A percentile compares a stretch with the other conserved stretches of the same genome.
phyloP scores from a whole-genome alignment of 192 early-diverging fungal genomes.

The Lunasporangiospora selenospora region DNA sequence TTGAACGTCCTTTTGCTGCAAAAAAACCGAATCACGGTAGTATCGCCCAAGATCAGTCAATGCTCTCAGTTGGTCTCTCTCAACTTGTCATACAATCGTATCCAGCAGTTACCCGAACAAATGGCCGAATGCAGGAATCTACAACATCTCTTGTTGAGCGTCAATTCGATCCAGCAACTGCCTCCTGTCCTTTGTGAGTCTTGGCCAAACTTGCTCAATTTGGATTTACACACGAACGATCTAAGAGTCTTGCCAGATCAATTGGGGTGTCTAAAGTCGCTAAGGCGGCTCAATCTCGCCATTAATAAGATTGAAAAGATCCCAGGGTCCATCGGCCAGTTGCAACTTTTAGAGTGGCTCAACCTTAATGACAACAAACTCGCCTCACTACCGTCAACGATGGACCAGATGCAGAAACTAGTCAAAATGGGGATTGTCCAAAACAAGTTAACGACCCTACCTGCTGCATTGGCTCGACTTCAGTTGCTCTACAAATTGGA shows the following conservation, averaged over 20 bases:
- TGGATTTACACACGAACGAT: constrained; percentile 57
- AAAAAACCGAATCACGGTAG: constrained; percentile 47
- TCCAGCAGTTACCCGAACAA: constrained; percentile 37
- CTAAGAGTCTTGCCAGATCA: constrained; percentile 17
- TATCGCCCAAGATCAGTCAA: constrained; percentile 23
- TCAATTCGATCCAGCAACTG: constrained; percentile 41
- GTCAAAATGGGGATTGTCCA: constrained; percentile 58
- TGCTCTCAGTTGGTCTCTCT: constrained; percentile 38
- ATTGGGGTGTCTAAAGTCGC: constrained; percentile 19
- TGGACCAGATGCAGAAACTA: constrained; percentile 46
- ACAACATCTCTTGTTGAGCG: constrained; percentile 49
- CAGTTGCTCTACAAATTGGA: constrained; percentile 50
- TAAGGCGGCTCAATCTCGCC: constrained; percentile 52
- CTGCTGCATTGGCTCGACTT: constrained; percentile 36
- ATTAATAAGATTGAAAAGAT: constrained; percentile 51
- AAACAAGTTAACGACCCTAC: constrained; percentile 46
- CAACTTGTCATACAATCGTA: constrained; percentile 50
- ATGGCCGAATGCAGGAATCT: constrained; percentile 27
- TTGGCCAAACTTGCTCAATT: constrained; percentile 41
- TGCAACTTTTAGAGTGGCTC: constrained; percentile 50
- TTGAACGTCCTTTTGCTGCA: constrained; percentile 49
- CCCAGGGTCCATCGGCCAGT: constrained; percentile 43
- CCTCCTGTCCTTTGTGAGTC: constrained; percentile 35
- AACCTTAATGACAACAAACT: constrained; percentile 58
- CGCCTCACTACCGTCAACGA: constrained; percentile 25